phyloP scores from a whole-genome alignment of 371 early-diverging fungal species.

The Mucor plumbeus region DNA sequence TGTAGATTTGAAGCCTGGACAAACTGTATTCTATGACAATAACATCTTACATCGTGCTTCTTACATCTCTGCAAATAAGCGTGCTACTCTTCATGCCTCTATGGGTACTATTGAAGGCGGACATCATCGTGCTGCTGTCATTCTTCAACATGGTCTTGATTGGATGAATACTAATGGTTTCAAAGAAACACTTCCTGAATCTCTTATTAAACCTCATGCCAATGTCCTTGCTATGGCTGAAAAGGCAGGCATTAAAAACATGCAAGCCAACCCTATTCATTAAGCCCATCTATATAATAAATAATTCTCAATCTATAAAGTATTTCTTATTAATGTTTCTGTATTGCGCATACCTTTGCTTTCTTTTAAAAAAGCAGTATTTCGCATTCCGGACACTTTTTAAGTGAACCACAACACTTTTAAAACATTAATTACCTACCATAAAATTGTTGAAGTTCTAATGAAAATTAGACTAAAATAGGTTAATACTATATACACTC shows the following conservation, averaged over 20 bases:
- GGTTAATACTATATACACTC: too few relatives aligned
- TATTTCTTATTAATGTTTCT: too few relatives aligned
- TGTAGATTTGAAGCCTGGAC: conserved; percentile 54
- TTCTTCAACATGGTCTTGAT: conserved; percentile 60
- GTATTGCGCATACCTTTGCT: too few relatives aligned
- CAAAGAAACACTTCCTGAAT: conserved; percentile 41
- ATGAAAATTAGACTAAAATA: too few relatives aligned
- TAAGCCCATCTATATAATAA: conserved; percentile 8
- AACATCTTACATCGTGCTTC: conserved; percentile 63
- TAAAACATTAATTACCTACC: too few relatives aligned
- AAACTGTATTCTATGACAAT: conserved; percentile 65
- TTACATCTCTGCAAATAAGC: conserved; percentile 48
- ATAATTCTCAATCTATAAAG: not conserved
- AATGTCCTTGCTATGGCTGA: conserved; percentile 51
- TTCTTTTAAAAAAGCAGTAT: too few relatives aligned
- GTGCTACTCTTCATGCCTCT: conserved; percentile 61
- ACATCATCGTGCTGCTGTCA: conserved; percentile 55
- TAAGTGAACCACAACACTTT: too few relatives aligned
- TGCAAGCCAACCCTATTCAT: conserved; percentile 44
- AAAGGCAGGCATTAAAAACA: conserved; percentile 34
- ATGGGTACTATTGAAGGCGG: conserved; percentile 64
- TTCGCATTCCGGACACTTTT: too few relatives aligned
- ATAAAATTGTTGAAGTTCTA: too few relatives aligned
- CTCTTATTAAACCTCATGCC: conserved; percentile 42
- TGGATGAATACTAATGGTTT: conserved; percentile 56